Conservation (phyloP, 257 asterid species). For the Fraxinus pennsylvanica region DNA sequence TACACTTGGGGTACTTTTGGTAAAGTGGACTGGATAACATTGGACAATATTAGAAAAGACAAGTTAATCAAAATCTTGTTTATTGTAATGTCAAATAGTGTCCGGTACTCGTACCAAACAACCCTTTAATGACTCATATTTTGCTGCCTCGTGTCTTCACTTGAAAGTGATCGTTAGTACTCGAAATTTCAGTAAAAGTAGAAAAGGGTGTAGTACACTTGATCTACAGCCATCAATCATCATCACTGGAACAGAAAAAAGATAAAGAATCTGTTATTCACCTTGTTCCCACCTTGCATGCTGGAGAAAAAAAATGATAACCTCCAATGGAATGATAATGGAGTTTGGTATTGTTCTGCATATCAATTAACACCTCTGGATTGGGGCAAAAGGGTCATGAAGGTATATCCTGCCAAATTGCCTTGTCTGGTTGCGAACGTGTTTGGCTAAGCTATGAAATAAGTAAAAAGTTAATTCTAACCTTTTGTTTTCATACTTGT, state of each 20-base stretch:
- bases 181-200: not conserved
- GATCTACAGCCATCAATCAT: not conserved
- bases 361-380: not conserved
- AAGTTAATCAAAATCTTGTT: not conserved
- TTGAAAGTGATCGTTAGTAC: not conserved
- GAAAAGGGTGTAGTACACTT: not conserved
- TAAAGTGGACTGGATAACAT: not conserved
- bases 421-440: not conserved
- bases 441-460: not conserved
- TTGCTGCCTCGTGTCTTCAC: not conserved
- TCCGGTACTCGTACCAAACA: not conserved
- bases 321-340: not conserved
- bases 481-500: not conserved
- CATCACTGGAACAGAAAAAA: too few relatives aligned
- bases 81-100: not conserved
- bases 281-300: too few relatives aligned
- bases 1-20: not conserved
- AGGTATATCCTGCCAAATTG: not conserved
- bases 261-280: too few relatives aligned
- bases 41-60: not conserved
- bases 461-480: too few relatives aligned
- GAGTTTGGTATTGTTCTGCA: not conserved
- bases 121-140: not conserved
- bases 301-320: not conserved
- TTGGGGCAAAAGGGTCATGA: not conserved